Evolutionary conservation across 345 rosid genomes (phyloP).

Genomic region (Zanthoxylum bungeanum): DNA sequence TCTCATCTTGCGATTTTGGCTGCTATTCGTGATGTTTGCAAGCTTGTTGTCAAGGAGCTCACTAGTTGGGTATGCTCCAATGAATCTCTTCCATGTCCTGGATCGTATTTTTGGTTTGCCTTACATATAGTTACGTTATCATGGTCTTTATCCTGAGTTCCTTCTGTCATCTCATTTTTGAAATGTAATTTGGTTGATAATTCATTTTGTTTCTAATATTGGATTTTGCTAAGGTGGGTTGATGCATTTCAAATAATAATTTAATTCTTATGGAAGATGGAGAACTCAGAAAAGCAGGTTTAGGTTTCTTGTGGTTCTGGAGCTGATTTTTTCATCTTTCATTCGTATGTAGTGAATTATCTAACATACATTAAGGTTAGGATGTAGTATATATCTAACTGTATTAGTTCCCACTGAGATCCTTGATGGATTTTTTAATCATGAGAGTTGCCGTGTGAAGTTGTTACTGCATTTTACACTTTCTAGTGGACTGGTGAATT

Average conservation of each 20-base stretch:
- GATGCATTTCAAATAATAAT: not conserved
- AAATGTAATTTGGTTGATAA: not conserved
- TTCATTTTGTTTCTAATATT: not conserved
- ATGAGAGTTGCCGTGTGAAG: not conserved
- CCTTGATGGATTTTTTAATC: not conserved
- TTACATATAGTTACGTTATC: too few species aligned
- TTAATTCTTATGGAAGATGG: not conserved
- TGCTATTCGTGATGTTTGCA: conserved; percentile 93
- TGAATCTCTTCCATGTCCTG: not conserved
- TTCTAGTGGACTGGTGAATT: not conserved
- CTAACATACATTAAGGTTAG: not conserved
- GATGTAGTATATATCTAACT: not conserved
- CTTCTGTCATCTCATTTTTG: not conserved
- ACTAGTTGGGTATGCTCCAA: conserved; percentile 85
- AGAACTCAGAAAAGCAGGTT: not conserved
- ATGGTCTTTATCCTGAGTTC: not conserved
- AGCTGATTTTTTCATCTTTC: not conserved
- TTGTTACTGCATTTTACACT: not conserved
- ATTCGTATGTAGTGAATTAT: not conserved
- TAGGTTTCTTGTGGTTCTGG: not conserved
- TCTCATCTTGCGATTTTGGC: conserved; percentile 82
- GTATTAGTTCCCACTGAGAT: not conserved
- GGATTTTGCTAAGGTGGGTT: not conserved
- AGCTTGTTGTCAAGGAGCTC: conserved; percentile 91
- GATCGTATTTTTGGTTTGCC: not conserved